A percentile compares a stretch with the other conserved stretches of the same genome.
These are phyloP conservation scores for Lanmaoa rubissima DNA, from an alignment of 768 basidiomycete species.

Conservation along the genomic window DNA sequence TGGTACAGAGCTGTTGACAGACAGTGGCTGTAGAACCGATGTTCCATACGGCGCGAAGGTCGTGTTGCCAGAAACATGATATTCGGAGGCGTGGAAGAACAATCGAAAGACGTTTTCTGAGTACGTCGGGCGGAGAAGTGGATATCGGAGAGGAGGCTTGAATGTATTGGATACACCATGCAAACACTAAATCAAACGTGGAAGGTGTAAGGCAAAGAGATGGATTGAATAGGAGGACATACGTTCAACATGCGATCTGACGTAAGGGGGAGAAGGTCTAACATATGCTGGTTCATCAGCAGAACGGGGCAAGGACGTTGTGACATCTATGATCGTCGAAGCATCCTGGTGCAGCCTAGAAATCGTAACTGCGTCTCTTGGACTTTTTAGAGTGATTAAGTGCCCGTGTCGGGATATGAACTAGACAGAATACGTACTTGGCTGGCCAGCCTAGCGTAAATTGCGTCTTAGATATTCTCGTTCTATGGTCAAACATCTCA, in stretches of 20 bases:
- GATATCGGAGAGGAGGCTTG: slow-evolving; percentile 36
- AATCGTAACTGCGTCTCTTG: slow-evolving; percentile 92
- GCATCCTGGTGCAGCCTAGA: slow-evolving; percentile 80
- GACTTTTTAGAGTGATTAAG: slow-evolving; percentile 46
- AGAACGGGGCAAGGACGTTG: slow-evolving; percentile 92
- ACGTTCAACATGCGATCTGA: slow-evolving; percentile 83
- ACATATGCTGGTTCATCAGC: slow-evolving; percentile 88
- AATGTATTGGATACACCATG: slow-evolving; percentile 88
- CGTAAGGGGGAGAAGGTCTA: slow-evolving; percentile 88
- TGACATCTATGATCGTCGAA: slow-evolving; percentile 82
- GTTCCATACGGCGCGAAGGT: slow-evolving; percentile 85
- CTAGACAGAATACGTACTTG: slow-evolving; percentile 62
- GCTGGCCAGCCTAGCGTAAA: slow-evolving; percentile 97
- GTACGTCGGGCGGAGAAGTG: slow-evolving; percentile 36
- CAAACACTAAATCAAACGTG: slow-evolving; percentile 57
- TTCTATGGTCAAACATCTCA: slow-evolving; percentile 83
- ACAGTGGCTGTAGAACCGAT: slow-evolving; percentile 63
- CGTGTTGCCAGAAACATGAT: slow-evolving; percentile 95
- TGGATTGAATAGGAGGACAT: slow-evolving; percentile 27
- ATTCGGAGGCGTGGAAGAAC: slow-evolving; percentile 56
- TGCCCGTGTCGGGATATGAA: background rate
- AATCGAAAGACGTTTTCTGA: slow-evolving; percentile 28
- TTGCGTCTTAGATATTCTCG: slow-evolving; percentile 85
- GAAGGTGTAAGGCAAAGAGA: slow-evolving; percentile 3
- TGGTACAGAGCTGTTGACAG: slow-evolving; percentile 81